phyloP scores from a whole-genome alignment of 148 eudicot species.

The Chenopodium berlandieri region DNA sequence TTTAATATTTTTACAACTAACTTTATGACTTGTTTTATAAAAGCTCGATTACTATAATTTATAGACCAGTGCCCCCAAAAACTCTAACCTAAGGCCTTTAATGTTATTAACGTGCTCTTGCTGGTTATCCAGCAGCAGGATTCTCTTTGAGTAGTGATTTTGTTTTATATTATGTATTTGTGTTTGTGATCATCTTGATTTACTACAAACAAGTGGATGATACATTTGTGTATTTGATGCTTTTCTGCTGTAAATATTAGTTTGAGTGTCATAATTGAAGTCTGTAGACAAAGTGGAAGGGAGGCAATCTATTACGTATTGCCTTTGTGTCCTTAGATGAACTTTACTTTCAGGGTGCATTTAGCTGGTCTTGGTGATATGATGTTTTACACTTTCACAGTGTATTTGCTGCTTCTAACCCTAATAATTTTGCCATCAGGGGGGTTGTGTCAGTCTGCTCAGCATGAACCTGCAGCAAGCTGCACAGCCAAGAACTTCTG shows the following conservation, averaged over 20 bases:
- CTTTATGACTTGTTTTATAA: too few relatives aligned
- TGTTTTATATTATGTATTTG: too few relatives aligned
- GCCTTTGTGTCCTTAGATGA: background rate
- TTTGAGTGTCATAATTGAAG: background rate
- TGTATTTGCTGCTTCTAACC: constrained; percentile 1
- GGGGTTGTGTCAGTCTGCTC: constrained; percentile 31
- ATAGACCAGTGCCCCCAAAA: too few relatives aligned
- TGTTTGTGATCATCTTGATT: background rate
- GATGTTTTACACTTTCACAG: background rate
- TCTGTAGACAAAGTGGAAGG: background rate
- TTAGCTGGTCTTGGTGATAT: background rate
- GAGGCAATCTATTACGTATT: background rate
- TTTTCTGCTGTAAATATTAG: background rate
- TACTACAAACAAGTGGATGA: background rate
- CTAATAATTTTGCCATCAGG: constrained; percentile 10
- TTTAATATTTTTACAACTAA: too few relatives aligned
- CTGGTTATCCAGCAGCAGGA: too few relatives aligned
- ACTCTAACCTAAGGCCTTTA: too few relatives aligned
- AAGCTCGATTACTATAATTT: too few relatives aligned
- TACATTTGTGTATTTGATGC: background rate
- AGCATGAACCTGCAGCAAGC: constrained; percentile 72
- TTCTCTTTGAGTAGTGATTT: too few relatives aligned
- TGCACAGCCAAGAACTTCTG: constrained; percentile 57
- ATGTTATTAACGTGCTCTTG: too few relatives aligned
- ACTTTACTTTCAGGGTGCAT: background rate